These are phyloP conservation scores for Myotisia sp. DNA, from an alignment of 2,329 filamentous ascomycete genomes.

Conservation along the genomic window DNA sequence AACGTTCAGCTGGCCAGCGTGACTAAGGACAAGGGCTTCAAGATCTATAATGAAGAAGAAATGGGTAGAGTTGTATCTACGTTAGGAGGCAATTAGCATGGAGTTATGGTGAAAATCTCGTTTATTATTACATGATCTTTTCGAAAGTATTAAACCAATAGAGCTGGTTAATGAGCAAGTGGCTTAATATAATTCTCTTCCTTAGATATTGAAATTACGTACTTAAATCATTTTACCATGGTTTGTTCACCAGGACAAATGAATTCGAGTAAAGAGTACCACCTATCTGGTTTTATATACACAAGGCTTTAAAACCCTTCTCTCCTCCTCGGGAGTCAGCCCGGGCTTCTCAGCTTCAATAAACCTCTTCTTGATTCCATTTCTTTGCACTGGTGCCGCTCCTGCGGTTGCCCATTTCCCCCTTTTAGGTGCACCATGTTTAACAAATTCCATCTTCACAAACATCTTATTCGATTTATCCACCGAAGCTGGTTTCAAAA, in stretches of 20 bases:
- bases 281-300: conserved; percentile 75
- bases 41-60: conserved; percentile 95
- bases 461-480: conserved; percentile 96
- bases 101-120: background rate
- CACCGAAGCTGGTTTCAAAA: conserved; percentile 58
- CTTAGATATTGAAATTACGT: background rate
- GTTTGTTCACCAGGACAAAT: background rate
- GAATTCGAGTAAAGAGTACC: background rate
- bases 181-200: background rate
- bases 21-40: conserved; percentile 93
- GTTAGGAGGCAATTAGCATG: conserved; percentile 30
- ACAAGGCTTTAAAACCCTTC: conserved; percentile 78
- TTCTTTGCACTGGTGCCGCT: conserved; percentile 1
- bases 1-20: conserved; percentile 97
- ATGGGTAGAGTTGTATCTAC: conserved; percentile 87
- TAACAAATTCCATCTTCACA: conserved; percentile 89
- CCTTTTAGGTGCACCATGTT: conserved; percentile 57
- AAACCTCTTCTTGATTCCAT: conserved; percentile 39
- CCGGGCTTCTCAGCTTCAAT: conserved; percentile 44
- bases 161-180: too few relatives aligned
- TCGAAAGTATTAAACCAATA: too few relatives aligned
- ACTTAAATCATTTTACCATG: background rate
- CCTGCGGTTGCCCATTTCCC: conserved; percentile 48
- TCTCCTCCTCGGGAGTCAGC: conserved; percentile 45
- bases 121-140: too few relatives aligned